phyloP scores from a whole-genome alignment of 257 asterid genomes.

The Capsicum chinense region DNA sequence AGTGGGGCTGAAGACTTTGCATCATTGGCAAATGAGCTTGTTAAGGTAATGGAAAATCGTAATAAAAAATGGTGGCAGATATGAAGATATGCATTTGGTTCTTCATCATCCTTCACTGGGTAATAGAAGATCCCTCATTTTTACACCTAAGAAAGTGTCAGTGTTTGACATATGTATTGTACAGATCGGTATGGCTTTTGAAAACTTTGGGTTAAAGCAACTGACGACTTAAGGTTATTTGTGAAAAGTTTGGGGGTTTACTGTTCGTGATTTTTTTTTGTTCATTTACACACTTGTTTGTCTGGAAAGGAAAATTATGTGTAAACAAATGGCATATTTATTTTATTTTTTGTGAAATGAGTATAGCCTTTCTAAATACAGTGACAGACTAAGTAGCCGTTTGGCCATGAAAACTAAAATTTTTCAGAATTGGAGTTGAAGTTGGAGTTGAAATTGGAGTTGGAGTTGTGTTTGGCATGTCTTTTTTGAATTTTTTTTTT shows the following conservation, averaged over 20 bases:
- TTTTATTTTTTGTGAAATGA: not conserved
- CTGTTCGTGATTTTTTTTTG: not conserved
- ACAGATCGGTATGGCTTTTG: not conserved
- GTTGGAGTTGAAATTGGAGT: no score
- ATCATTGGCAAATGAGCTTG: constrained; percentile 88
- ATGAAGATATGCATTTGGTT: constrained; percentile 31
- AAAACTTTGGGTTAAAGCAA: not conserved
- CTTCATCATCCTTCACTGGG: not conserved
- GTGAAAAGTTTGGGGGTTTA: not conserved
- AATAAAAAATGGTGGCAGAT: constrained; percentile 89
- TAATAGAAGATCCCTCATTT: not conserved
- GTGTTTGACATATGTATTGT: not conserved
- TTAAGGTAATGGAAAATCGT: constrained; percentile 82
- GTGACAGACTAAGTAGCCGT: not conserved
- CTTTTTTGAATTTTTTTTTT: no score
- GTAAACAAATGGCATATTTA: not conserved
- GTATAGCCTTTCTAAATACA: not conserved
- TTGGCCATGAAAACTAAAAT: no score
- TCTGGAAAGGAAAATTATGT: constrained; percentile 3
- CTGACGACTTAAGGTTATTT: not conserved
- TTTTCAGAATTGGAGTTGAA: no score
- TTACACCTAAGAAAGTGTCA: not conserved
- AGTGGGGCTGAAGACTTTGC: constrained; percentile 90
- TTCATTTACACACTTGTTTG: not conserved
- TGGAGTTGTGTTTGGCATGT: no score